Evolutionary conservation across 2,329 filamentous ascomycete species (phyloP).

Genomic region (Parafenestella ontariensis): DNA sequence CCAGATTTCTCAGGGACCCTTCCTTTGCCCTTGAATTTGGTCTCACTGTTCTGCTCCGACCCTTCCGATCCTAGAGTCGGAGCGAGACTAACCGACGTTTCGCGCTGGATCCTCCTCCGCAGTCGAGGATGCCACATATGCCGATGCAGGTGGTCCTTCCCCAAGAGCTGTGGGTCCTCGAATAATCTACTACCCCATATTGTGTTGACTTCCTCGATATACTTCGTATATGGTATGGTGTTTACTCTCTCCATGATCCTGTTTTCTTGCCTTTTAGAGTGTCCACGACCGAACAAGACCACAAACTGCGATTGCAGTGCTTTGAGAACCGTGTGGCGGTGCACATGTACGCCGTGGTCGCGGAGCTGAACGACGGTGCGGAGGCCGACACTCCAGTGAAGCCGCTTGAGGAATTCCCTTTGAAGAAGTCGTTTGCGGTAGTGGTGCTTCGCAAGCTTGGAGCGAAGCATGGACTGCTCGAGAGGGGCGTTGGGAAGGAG

Average conservation of each 20-base stretch:
- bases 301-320: slow-evolving; percentile 36
- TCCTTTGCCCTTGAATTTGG: not conserved
- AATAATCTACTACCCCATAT: slow-evolving; percentile 40
- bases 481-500: slow-evolving; percentile 30
- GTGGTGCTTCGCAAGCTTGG: slow-evolving; percentile 29
- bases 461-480: slow-evolving; percentile 33
- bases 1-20: not conserved
- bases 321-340: slow-evolving; percentile 33
- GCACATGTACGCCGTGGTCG: slow-evolving; percentile 35
- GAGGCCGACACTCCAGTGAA: slow-evolving; percentile 40
- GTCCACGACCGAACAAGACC: slow-evolving; percentile 38
- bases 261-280: slow-evolving; percentile 30
- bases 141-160: slow-evolving; percentile 6
- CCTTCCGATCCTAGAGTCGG: slow-evolving; percentile 12
- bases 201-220: slow-evolving; percentile 35
- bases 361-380: slow-evolving; percentile 36
- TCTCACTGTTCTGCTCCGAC: not conserved
- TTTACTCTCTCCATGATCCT: slow-evolving; percentile 33
- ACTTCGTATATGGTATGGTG: slow-evolving; percentile 24
- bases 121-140: slow-evolving; percentile 28
- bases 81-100: slow-evolving; percentile 7
- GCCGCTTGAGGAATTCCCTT: slow-evolving; percentile 21
- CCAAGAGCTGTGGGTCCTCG: slow-evolving; percentile 25
- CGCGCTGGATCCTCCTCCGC: slow-evolving; percentile 8
- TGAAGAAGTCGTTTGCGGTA: slow-evolving; percentile 29